Evolutionary conservation across 257 asterid species (phyloP), one percentile per base, ranked within the genome.

Genomic region (Solanum tacnaense): DNA sequence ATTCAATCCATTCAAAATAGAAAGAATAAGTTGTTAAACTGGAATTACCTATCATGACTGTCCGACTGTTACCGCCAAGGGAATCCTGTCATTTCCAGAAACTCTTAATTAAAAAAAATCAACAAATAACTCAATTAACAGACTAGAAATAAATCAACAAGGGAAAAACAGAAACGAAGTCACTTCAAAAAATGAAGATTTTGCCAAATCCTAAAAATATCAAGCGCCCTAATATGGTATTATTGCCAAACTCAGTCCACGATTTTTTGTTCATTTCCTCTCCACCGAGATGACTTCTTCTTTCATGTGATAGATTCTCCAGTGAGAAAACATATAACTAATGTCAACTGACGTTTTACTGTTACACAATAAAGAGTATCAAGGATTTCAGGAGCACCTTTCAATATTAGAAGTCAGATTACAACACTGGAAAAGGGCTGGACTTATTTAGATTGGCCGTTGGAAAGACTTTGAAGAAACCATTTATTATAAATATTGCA

Each of bases 31-130:
- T 20, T 52, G 34, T 49, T 29, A 21, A 81, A 62, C 84, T n/a
- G 87, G 15, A 86, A 44, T 29, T 93, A 97, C 99, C 99, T 91
- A 97, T 96, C 99, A 97, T 97, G 89, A 94, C 96, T 38, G 99
- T 97, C 92, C 96, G 94, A 94, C 99, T 97, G 94, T 97, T 97
- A 83, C 99, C 99, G 85, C 99, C 99, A 86, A 97, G 99, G 86
- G 99, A 97, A 94, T 97, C 99, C 99, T 97, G 97, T 88, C 90
- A 93, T 86, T 78, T 21, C 23, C 87, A 85, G 88, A 86, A 87
- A 76, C 27, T 25, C 39, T 39, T 85, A 49, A 71, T 36, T 88
- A 7, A 12, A 49, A 46, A 38, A 86, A 0, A 65, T 9, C 9
- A 71, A 83, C 25, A 12, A 46, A 85, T 41, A 68, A 85, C 29